Conservation (phyloP, 805 yeast species). For the Sugiyamaella mastotermitis region DNA sequence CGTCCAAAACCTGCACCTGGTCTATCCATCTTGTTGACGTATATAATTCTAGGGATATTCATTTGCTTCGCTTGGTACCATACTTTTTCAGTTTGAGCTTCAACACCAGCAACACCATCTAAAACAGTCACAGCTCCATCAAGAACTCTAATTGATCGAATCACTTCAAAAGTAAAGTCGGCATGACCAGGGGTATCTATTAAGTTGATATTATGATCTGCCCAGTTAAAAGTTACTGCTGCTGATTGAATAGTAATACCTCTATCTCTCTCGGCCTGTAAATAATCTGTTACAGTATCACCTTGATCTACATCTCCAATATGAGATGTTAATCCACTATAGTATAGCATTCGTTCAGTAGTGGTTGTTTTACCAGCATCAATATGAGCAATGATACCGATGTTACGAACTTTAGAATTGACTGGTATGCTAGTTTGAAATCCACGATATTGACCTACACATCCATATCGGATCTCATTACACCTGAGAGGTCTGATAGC, state of each 20-base stretch:
- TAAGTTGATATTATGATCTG: constrained; percentile 64
- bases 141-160: constrained; percentile 77
- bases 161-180: constrained; percentile 93
- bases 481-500: no score
- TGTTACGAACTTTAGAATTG: constrained; percentile 59
- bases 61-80: constrained; percentile 79
- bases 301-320: constrained; percentile 95
- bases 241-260: constrained; percentile 98
- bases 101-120: constrained; percentile 97
- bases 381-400: constrained; percentile 97
- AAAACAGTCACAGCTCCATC: constrained; percentile 92
- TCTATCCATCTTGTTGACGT: constrained; percentile 92
- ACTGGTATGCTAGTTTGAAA: no score
- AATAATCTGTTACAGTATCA: constrained; percentile 89
- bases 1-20: constrained; percentile 92
- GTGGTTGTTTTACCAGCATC: constrained; percentile 99
- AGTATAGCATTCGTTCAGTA: constrained; percentile 91
- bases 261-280: constrained; percentile 83
- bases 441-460: no score
- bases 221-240: constrained; percentile 89
- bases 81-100: constrained; percentile 95
- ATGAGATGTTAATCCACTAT: constrained; percentile 69
- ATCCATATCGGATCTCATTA: no score
- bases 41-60: constrained; percentile 69
- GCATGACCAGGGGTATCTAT: constrained; percentile 99